These are phyloP conservation scores for Phaffia tasmanica DNA, from an alignment of 768 basidiomycete species.

Conservation along the genomic window DNA sequence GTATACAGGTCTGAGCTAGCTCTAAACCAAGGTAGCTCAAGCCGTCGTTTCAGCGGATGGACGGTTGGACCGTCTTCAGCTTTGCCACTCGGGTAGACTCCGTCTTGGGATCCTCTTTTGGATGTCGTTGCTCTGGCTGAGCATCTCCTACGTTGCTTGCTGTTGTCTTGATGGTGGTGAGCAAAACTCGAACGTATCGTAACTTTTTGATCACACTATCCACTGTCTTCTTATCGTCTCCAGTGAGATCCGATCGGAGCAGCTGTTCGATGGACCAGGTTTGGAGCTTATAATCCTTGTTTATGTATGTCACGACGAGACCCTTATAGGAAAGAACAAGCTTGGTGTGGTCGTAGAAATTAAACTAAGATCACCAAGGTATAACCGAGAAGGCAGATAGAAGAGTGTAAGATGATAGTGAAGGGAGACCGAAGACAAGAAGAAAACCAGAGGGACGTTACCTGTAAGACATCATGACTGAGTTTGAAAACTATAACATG, in stretches of 20 bases:
- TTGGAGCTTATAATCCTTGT: slow-evolving; percentile 70
- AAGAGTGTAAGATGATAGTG: not conserved
- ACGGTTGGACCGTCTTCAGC: no score
- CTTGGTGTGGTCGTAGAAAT: slow-evolving; percentile 97
- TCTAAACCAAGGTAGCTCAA: no score
- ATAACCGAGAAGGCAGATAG: not conserved
- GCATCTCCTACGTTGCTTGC: no score
- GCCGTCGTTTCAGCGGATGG: no score
- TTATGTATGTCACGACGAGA: slow-evolving; percentile 72
- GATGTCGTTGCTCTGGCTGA: no score
- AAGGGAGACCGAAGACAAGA: not conserved
- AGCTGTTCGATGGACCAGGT: slow-evolving; percentile 62
- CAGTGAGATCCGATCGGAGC: not conserved
- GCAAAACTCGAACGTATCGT: slow-evolving; percentile 8
- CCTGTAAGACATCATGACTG: slow-evolving; percentile 92
- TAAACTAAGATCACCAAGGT: slow-evolving; percentile 54
- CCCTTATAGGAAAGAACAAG: slow-evolving; percentile 75
- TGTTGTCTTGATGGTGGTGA: slow-evolving; percentile 9
- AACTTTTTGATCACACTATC: slow-evolving; percentile 18
- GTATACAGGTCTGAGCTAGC: no score
- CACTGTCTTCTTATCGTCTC: slow-evolving; percentile 6
- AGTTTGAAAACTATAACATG: slow-evolving; percentile 93
- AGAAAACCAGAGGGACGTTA: slow-evolving; percentile 37
- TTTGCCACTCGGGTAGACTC: no score
- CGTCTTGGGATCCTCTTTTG: no score